Evolutionary conservation across 371 early-diverging fungal species (phyloP).

Genomic region (Mortierella polycephala): DNA sequence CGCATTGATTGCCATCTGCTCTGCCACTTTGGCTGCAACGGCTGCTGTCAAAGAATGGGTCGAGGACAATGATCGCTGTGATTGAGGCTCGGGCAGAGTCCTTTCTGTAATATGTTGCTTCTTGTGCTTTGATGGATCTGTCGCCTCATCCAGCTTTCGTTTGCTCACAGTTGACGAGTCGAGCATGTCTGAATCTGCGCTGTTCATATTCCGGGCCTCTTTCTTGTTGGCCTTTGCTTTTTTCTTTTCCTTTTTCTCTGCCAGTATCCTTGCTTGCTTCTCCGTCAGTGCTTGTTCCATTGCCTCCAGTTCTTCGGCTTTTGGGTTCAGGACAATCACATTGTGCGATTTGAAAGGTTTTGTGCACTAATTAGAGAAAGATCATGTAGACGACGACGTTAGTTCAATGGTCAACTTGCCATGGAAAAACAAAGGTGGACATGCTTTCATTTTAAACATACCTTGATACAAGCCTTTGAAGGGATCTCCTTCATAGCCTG

Average conservation of each 20-base stretch:
- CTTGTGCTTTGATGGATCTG: slow-evolving; percentile 27
- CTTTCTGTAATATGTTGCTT: slow-evolving; percentile 25
- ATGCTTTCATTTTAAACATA: slow-evolving; percentile 18
- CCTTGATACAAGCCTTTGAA: slow-evolving; percentile 66
- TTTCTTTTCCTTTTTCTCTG: slow-evolving; percentile 63
- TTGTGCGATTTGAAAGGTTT: slow-evolving; percentile 69
- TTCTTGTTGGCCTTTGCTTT: slow-evolving; percentile 54
- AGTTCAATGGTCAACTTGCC: not conserved
- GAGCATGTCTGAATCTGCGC: slow-evolving; percentile 28
- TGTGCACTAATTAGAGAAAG: slow-evolving; percentile 65
- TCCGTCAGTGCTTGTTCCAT: slow-evolving; percentile 65
- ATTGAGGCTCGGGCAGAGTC: not conserved
- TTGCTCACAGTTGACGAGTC: slow-evolving; percentile 28
- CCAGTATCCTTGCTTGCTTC: slow-evolving; percentile 68
- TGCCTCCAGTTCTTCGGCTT: slow-evolving; percentile 68
- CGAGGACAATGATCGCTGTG: slow-evolving; percentile 8
- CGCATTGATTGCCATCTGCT: slow-evolving; percentile 63
- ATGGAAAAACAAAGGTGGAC: not conserved
- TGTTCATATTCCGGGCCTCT: slow-evolving; percentile 55
- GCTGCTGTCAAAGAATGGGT: slow-evolving; percentile 60
- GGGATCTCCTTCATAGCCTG: slow-evolving; percentile 85
- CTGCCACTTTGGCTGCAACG: slow-evolving; percentile 64
- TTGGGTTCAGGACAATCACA: slow-evolving; percentile 83
- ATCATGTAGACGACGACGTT: not conserved
- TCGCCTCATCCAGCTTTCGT: slow-evolving; percentile 44